Base-by-base conservation (phyloP, 2,329 filamentous ascomycete genomes). In the Penicillium sclerotigenum region DNA sequence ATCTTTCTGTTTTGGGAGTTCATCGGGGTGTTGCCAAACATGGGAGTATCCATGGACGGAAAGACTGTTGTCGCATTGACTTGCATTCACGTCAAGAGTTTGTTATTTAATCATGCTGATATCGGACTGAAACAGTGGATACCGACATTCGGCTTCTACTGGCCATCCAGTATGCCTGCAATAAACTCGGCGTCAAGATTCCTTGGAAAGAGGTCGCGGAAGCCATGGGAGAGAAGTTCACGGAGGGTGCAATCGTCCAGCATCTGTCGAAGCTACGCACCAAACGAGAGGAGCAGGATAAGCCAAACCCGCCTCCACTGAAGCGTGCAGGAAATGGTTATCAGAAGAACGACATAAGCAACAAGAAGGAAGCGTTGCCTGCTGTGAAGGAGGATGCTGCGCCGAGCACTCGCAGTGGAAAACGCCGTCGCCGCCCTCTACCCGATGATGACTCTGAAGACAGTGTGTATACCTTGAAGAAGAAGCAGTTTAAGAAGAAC, bases 211-310 rank as follows among this genome's bases (percentile, higher is more conserved):
- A 72, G 2, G 69, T 79, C 22, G 77, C 76, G 6, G 47, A 60
- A 22, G 59, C 66, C 1, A 76, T 80, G 73, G 73, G 72, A 6
- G 52, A 67, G 1, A 69, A 68, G n/a, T 75, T 75, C 52, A 73
- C 71, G 0, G 75, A 75, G 46, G 76, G 77, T 2, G 74, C 77
- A 1, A 78, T 80, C 22, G 65, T 75, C 1, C 78, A 80, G 58
- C 78, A 80, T 50, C 65, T 80, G 14, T 68, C 76, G 0, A 80
- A 80, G 56, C 59, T 80, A 3, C 76, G 78, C 9, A 47, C 37
- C 18, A 69, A 71, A 29, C 70, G 77, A 57, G 57, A 68, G 9
- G 57, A 62, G 3, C 63, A 65, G 4, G 68, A 68, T 0, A 70
- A 74, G 28, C 59, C 59, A 1, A 73, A 77, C 3, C 77, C 77